Base-by-base conservation (phyloP, 805 yeast genomes). In the Candida palmyrensis region DNA sequence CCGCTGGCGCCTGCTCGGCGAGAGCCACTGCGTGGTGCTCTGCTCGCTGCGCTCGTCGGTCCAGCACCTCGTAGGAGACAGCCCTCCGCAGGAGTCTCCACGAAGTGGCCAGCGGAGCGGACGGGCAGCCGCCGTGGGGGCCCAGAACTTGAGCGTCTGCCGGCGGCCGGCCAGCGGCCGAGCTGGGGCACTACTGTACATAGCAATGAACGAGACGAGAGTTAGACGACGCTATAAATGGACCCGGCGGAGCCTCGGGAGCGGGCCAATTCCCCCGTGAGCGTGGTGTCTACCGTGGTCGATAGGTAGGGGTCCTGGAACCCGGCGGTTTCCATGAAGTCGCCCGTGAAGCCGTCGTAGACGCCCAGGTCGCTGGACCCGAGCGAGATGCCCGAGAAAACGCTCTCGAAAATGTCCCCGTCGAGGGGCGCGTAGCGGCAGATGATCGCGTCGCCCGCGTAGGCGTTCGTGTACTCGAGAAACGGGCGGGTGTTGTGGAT, bases 401-500 rank as follows among this genome's bases (percentile, higher is more conserved):
- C 29, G 6, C 29, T 14, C 17, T 30, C 28, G 16, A 30, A 30
- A 12, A 23, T 20, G 19, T 24, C 33, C 8, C 12, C 31, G 13
- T 21, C 23, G 11, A 21, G 23, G 11, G 23, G 23, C 23, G 11
- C 9, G 11, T 21, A 9, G 23, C 10, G 9, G 9, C 10, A 21
- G 10, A 21, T 21, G 10, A 8, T 18, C 15, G 29, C n/a, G 17
- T 21, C 41, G 17, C 27, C 15, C 15, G 29, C 36, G 21, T 36
- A 39, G 4, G 29, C 38, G 27, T 41, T 38, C 21, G 43, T 48
- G 33, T 41, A 47, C 23, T 51, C 53, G 21, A 56, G 37, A 18
- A 40, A 48, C 2, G 57, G 52, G n/a, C 56, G 44, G 2, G 62
- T 51, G 39, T 57, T 62, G 17, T 55, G 56, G 5, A 19, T 12